Conservation (phyloP, 805 yeast genomes). For the Candida parachauliodes region DNA sequence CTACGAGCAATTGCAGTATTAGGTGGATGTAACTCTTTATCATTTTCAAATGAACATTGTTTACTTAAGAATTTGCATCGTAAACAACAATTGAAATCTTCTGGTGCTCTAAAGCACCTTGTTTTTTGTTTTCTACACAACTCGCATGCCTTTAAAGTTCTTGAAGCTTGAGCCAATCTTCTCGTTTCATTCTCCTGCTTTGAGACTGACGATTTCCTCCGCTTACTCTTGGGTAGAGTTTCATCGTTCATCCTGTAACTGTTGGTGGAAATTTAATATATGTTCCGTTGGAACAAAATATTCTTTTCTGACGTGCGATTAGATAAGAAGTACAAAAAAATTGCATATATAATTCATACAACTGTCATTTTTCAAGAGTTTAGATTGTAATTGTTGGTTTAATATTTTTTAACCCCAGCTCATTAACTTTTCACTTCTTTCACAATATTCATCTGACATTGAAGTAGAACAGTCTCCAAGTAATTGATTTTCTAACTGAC, state of each 20-base stretch:
- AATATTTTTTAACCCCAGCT: no score
- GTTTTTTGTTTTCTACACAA: constrained; percentile 57
- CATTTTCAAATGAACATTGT: constrained; percentile 47
- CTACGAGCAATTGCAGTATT: neutral
- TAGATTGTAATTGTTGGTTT: no score
- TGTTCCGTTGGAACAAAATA: constrained; percentile 3
- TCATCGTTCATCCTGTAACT: no score
- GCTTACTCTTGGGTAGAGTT: neutral
- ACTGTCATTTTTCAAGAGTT: no score
- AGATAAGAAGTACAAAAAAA: no score
- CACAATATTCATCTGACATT: constrained; percentile 12
- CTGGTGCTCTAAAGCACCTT: constrained; percentile 55
- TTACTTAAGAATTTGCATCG: constrained; percentile 53
- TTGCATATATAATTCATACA: no score
- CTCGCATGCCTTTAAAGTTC: constrained; percentile 54
- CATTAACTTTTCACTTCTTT: constrained; percentile 2
- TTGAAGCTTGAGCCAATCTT: constrained; percentile 24
- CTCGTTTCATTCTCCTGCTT: constrained; percentile 12
- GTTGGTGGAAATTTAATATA: no score
- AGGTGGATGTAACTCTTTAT: neutral
- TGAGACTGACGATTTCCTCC: constrained; percentile 1
- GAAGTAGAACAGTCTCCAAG: constrained; percentile 12
- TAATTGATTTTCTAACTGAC: constrained; percentile 8
- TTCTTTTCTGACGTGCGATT: neutral
- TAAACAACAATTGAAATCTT: constrained; percentile 46